Conservation (phyloP, 345 rosid genomes). For the Salix purpurea region DNA sequence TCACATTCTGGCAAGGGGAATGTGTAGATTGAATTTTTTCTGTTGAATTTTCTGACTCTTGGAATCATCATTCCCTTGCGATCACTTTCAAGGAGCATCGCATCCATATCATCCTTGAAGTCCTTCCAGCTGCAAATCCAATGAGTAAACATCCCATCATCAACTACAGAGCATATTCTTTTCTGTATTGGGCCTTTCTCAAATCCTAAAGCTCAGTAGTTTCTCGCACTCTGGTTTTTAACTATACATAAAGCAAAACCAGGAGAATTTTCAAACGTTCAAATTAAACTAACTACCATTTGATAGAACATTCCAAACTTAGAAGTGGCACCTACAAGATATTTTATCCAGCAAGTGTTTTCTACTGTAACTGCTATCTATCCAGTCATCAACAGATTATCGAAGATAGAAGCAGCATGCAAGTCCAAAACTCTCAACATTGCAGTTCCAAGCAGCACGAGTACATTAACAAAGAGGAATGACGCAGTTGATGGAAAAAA, state of each 20-base stretch:
- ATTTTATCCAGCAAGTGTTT: not conserved
- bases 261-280: not conserved
- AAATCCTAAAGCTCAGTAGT: not conserved
- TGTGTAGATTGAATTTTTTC: constrained; percentile 78
- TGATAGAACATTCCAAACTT: not conserved
- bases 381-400: not conserved
- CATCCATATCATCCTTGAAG: constrained; percentile 61
- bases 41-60: constrained; percentile 65
- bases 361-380: not conserved
- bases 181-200: not conserved
- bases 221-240: not conserved
- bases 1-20: constrained; percentile 86
- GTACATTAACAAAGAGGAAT: not conserved
- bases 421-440: not conserved
- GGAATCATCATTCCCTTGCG: constrained; percentile 84
- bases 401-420: not conserved
- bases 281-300: not conserved
- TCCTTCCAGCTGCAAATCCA: constrained; percentile 65
- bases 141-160: not conserved
- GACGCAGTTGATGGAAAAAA: constrained; percentile 3
- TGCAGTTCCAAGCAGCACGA: not conserved
- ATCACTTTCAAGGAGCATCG: constrained; percentile 75
- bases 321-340: not conserved
- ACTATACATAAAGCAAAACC: not conserved
- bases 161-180: not conserved